phyloP scores from a whole-genome alignment of 2,329 filamentous ascomycete genomes.

The Exophiala lecanii-corni region DNA sequence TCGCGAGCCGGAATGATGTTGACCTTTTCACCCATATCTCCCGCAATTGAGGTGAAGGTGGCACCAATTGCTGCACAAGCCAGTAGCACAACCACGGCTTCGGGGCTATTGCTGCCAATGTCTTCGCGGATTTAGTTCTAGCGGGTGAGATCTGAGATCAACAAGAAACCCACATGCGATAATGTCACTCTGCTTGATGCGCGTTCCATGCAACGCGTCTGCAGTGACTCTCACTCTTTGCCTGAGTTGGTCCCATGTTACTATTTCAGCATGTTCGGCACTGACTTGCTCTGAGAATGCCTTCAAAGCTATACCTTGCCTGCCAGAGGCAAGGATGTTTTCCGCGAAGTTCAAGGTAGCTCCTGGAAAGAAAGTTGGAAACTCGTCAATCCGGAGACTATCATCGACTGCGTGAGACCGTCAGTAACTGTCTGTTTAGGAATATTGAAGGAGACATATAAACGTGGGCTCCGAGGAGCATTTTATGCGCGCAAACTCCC shows the following conservation, averaged over 20 bases:
- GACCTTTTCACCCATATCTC: slow-evolving; percentile 38
- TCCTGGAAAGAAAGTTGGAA: slow-evolving; percentile 37
- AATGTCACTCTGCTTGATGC: too few species aligned
- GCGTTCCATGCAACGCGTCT: too few species aligned
- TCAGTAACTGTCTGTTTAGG: neutral
- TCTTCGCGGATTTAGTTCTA: too few species aligned
- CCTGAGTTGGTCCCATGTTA: neutral
- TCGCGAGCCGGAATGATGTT: slow-evolving; percentile 33
- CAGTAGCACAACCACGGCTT: slow-evolving; percentile 36
- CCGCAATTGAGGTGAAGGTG: slow-evolving; percentile 43
- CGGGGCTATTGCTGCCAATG: slow-evolving; percentile 1
- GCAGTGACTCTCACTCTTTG: neutral
- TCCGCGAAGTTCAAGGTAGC: slow-evolving; percentile 35
- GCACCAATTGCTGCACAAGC: slow-evolving; percentile 40
- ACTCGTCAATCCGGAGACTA: slow-evolving; percentile 32
- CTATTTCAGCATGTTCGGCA: too few species aligned
- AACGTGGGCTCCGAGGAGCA: slow-evolving; percentile 21
- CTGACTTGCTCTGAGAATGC: neutral
- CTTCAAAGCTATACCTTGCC: neutral
- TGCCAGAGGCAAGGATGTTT: slow-evolving; percentile 8
- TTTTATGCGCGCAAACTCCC: slow-evolving; percentile 31
- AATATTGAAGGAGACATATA: slow-evolving; percentile 9
- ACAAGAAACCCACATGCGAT: too few species aligned
- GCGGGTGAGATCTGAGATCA: too few species aligned
- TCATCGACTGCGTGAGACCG: slow-evolving; percentile 33